Base-by-base conservation (phyloP, 2,329 filamentous ascomycete species). In the Verticillium zaregamsianum region DNA sequence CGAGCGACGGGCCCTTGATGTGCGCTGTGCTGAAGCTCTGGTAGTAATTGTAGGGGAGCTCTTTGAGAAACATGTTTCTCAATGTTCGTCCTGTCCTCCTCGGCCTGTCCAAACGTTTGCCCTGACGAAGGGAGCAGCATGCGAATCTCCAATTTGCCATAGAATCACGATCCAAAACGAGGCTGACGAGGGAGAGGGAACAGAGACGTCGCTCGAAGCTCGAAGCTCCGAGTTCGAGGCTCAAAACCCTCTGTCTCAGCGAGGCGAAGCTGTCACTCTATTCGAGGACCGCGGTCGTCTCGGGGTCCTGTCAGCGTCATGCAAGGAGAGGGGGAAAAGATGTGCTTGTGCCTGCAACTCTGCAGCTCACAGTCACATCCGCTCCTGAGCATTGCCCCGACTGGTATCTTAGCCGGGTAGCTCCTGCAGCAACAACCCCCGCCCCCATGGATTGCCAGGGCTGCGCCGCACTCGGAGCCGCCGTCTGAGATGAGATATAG, bases 51-150 rank as follows among this genome's bases (percentile, higher is more conserved):
- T 40, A 12, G 31, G 37, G 37, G 31, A 35, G 55, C 45, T 49
- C 45, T 49, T 49, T n/a, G 17, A 40, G 57, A 58, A 58, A 58
- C 57, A 58, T 58, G 57, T 58, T 58, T 58, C 57, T 49, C 39
- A 31, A 32, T 23, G 45, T 49, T 49, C 15, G 45, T n/a, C n/a
- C 45, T n/a, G 17, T 5, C 3, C 9, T 23, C 37, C 17, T 2
- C n/a, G 11, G n/a, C 23, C 12, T 23, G n/a, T 20, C 20, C n/a
- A 49, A 37, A 32, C 12, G 9, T 28, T 58, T 25, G 37, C 23
- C 45, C 33, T 57, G 32, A 14, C 33, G 23, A 58, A 28, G 56
- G 56, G 37, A 37, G 11, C 33, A 25, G 25, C 55, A 6, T 35
- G 11, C 28, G n/a, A 20, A 23, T 35, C 15, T 25, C 17, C 32